These are phyloP conservation scores for Nakazawaea ambrosiae DNA, from an alignment of 805 yeast species.

Conservation along the genomic window DNA sequence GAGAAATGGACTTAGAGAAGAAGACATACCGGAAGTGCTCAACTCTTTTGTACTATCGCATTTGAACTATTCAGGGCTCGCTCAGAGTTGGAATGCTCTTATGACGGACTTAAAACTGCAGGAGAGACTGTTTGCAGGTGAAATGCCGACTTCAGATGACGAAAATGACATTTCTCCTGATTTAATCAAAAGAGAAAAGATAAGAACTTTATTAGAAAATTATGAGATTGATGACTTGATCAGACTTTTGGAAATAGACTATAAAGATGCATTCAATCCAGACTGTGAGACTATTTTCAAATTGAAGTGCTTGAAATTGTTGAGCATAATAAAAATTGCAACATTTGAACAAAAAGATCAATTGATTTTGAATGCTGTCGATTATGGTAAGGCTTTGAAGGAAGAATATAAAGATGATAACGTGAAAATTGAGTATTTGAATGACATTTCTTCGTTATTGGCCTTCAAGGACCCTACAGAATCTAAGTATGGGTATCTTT, in stretches of 20 bases:
- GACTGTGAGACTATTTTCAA: conserved; percentile 30
- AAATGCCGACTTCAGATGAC: neutral
- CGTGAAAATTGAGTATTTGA: conserved; percentile 29
- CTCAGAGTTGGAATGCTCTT: conserved; percentile 46
- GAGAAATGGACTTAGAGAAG: conserved; percentile 8
- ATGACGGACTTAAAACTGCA: conserved; percentile 35
- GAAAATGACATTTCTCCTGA: conserved; percentile 12
- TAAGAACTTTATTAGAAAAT: conserved; percentile 32
- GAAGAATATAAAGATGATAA: conserved; percentile 23
- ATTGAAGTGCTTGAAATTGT: conserved; percentile 35
- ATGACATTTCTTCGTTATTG: conserved; percentile 41
- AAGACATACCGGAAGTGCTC: conserved; percentile 21
- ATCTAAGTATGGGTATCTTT: conserved; percentile 28
- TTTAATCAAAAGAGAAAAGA: conserved; percentile 28
- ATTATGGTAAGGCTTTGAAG: conserved; percentile 32
- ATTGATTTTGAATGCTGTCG: conserved; percentile 26
- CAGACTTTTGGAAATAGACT: conserved; percentile 27
- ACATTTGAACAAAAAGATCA: conserved; percentile 9
- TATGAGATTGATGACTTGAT: conserved; percentile 40
- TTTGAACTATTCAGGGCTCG: conserved; percentile 52
- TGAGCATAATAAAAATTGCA: conserved; percentile 27
- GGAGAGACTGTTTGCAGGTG: conserved; percentile 13
- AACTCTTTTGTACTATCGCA: conserved; percentile 36
- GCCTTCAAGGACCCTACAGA: conserved; percentile 43
- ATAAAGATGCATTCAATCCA: conserved; percentile 29